Base-by-base conservation (phyloP, 495 filamentous ascomycete species). In the Aspergillus ellipticus region DNA sequence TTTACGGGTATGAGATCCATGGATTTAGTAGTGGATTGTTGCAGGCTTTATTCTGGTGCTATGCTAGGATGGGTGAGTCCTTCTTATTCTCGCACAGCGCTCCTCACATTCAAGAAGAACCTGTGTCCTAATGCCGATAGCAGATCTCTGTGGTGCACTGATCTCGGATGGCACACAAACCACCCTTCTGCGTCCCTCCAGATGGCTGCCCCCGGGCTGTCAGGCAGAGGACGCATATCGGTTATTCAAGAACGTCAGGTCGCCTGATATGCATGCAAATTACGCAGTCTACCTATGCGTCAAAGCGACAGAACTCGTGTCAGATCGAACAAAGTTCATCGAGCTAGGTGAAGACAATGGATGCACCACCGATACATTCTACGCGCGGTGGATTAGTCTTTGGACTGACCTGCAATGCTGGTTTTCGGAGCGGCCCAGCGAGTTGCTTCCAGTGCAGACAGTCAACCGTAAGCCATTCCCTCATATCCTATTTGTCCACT, bases 21-120 rank as follows among this genome's bases (percentile, higher is more conserved):
- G 74, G 75, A 0, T 76, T 79, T 50, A 69, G 70, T 39, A 58
- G 61, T 6, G 74, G 73, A 2, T 51, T 76, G 22, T 33, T 69
- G 48, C 74, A 74, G 46, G 77, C 74, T 13, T 61, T 78, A 0
- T 80, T 80, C 41, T 80, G 77, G 77, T 80, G 76, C 48, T 79
- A 74, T 58, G 75, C 73, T 20, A 60, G 76, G 24, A 80, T 80
- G 73, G 74, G 69, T 73, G 21, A 57, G 64, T 41, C 20, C 11
- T 42, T n/a, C n/a, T n/a, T n/a, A n/a, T n/a, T n/a, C n/a, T n/a
- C n/a, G n/a, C n/a, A n/a, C n/a, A n/a, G n/a, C n/a, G n/a, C n/a
- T n/a, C n/a, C n/a, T n/a, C n/a, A n/a, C n/a, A n/a, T n/a, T n/a
- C n/a, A n/a, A n/a, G n/a, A n/a, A n/a, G n/a, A n/a, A n/a, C n/a